Conservation (phyloP, 2,329 filamentous ascomycete genomes). For the Colletotrichum phormii region DNA sequence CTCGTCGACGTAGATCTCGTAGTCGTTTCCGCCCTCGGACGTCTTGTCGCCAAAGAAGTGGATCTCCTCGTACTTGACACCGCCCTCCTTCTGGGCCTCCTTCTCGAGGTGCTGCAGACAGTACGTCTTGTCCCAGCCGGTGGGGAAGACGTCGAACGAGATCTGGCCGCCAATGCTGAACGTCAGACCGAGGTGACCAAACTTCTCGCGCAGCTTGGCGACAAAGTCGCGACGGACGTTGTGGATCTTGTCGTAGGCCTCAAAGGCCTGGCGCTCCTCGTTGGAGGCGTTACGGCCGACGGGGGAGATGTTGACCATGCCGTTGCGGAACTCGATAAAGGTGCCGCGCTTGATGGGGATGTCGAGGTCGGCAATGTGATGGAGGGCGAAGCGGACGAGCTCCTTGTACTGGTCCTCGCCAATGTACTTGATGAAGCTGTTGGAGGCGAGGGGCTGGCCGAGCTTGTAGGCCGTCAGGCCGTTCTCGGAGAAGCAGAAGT, state of each 20-base stretch:
- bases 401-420: constrained; percentile 87
- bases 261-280: constrained; percentile 84
- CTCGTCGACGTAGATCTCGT: constrained; percentile 87
- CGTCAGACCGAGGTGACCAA: constrained; percentile 86
- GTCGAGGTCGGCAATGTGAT: constrained; percentile 87
- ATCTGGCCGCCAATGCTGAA: constrained; percentile 98
- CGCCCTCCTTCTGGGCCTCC: constrained; percentile 77
- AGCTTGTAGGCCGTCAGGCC: constrained; percentile 91
- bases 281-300: constrained; percentile 87
- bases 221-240: constrained; percentile 84
- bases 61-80: constrained; percentile 84
- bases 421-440: constrained; percentile 91
- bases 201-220: constrained; percentile 79
- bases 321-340: constrained; percentile 89
- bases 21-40: constrained; percentile 90
- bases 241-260: constrained; percentile 82
- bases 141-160: constrained; percentile 97
- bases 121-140: constrained; percentile 99
- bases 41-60: constrained; percentile 99
- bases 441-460: constrained; percentile 79
- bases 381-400: constrained; percentile 80
- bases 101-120: constrained; percentile 88
- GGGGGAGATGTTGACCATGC: constrained; percentile 89
- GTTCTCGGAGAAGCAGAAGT: constrained; percentile 98
- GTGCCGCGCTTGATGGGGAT: constrained; percentile 86